These are phyloP conservation scores for Phaseolus coccineus DNA, from an alignment of 331 rosid species.

Conservation along the genomic window DNA sequence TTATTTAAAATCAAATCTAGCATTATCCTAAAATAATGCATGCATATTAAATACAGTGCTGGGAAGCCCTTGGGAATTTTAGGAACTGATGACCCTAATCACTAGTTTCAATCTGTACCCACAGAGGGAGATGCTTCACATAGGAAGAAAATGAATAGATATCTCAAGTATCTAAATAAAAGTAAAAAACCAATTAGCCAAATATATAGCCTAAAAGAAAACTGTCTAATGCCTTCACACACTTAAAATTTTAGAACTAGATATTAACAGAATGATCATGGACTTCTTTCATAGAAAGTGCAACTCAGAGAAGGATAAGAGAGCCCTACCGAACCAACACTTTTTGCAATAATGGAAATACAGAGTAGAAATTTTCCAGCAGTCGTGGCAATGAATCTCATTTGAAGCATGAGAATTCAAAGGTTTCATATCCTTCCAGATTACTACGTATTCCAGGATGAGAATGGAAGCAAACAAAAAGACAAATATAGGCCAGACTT, in stretches of 20 bases:
- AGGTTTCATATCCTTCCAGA: conserved; percentile 69
- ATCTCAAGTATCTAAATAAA: conserved; percentile 38
- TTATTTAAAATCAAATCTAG: background rate
- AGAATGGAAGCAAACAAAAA: conserved; percentile 94
- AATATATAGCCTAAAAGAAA: conserved; percentile 32
- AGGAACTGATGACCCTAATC: background rate
- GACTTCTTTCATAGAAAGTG: conserved; percentile 23
- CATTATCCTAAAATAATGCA: background rate
- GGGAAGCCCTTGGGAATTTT: background rate
- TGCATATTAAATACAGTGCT: conserved; percentile 6
- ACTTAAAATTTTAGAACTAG: conserved; percentile 22
- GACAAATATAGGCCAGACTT: conserved; percentile 81
- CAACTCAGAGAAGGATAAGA: conserved; percentile 45
- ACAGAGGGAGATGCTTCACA: conserved; percentile 21
- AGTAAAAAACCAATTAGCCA: conserved; percentile 33
- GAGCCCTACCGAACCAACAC: conserved; percentile 93
- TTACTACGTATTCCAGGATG: conserved; percentile 77
- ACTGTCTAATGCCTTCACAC: conserved; percentile 21
- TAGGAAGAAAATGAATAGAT: conserved; percentile 29
- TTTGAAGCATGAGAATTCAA: conserved; percentile 51
- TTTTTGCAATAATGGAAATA: conserved; percentile 73
- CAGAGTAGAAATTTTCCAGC: conserved; percentile 73
- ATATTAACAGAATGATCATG: conserved; percentile 36
- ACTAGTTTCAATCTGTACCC: conserved; percentile 29
- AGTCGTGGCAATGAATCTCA: conserved; percentile 75